Percentiles rank a stretch among this genome's conserved stretches.
phyloP scores from a whole-genome alignment of 2,329 filamentous ascomycete species.

The Fusarium ramigenum region DNA sequence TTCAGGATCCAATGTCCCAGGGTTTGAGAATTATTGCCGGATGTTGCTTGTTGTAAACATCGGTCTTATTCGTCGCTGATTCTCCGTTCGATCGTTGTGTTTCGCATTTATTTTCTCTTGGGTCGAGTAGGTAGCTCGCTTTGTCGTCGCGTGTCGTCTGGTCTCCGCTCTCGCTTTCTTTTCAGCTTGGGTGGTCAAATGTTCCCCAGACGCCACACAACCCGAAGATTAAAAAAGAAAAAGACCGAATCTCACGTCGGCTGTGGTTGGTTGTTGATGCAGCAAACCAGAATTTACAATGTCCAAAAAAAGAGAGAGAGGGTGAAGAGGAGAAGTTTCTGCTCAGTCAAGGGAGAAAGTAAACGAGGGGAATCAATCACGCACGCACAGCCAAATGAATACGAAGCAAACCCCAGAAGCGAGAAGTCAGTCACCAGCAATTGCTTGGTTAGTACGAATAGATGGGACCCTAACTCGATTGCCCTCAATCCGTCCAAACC shows the following conservation, averaged over 20 bases:
- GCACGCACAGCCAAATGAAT: constrained; percentile 23
- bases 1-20: neutral
- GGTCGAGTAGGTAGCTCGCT: neutral
- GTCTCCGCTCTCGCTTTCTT: constrained; percentile 19
- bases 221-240: constrained; percentile 9
- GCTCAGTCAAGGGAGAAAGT: constrained; percentile 23
- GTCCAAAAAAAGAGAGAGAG: constrained; percentile 13
- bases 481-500: constrained; percentile 13
- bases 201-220: constrained; percentile 17
- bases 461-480: constrained; percentile 30
- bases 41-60: constrained; percentile 4
- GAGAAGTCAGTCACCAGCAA: constrained; percentile 26
- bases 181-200: constrained; percentile 10
- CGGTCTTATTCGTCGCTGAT: constrained; percentile 10
- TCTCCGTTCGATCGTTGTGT: constrained; percentile 13
- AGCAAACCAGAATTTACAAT: constrained; percentile 2
- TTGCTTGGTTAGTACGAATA: constrained; percentile 7
- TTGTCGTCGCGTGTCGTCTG: constrained; percentile 18
- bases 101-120: constrained; percentile 12
- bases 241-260: neutral
- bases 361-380: constrained; percentile 22
- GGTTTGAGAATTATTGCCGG: constrained; percentile 22
- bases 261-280: constrained; percentile 5
- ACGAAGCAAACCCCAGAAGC: constrained; percentile 39
- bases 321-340: constrained; percentile 8